Evolutionary conservation across 108 stramenopile species (phyloP).

Genomic region (Fistulifera solaris): DNA sequence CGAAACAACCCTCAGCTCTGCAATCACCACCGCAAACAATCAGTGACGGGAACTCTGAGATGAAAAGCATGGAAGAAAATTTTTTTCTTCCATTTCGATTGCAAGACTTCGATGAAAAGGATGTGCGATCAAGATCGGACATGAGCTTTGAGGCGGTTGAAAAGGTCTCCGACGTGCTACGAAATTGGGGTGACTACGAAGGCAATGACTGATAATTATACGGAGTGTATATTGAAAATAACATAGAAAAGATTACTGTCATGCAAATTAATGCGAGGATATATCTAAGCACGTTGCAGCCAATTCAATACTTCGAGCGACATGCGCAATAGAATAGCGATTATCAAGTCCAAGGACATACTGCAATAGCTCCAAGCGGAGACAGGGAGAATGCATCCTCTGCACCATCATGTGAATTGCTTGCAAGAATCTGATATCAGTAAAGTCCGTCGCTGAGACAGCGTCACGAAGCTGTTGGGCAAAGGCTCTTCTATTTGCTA

Average conservation of each 20-base stretch:
- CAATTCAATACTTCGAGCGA: constrained; percentile 68
- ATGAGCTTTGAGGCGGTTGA: constrained; percentile 1
- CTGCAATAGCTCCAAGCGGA: constrained; percentile 82
- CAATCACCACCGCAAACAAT: too few species aligned
- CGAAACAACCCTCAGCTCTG: too few species aligned
- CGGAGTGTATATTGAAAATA: too few species aligned
- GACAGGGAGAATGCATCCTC: constrained; percentile 75
- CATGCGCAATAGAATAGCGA: constrained; percentile 81
- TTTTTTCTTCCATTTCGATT: too few species aligned
- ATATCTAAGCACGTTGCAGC: constrained; percentile 65
- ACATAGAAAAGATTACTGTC: constrained; percentile 3
- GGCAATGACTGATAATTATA: not conserved
- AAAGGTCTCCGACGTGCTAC: constrained; percentile 3
- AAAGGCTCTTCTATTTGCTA: constrained; percentile 73
- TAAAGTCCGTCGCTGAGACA: constrained; percentile 53
- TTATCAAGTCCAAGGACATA: constrained; percentile 86
- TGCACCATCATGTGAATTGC: constrained; percentile 53
- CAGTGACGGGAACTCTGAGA: too few species aligned
- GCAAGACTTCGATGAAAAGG: too few species aligned
- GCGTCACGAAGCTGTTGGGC: constrained; percentile 62
- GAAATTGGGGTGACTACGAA: constrained; percentile 3
- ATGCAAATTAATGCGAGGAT: not conserved
- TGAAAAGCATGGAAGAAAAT: too few species aligned
- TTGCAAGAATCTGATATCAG: constrained; percentile 50
- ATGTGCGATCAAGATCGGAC: constrained; percentile 2